A percentile compares a stretch with the other conserved stretches of the same genome.
Evolutionary conservation across 768 basidiomycete species (phyloP).

Genomic region (Rhodosporidiobolus odoratus): DNA sequence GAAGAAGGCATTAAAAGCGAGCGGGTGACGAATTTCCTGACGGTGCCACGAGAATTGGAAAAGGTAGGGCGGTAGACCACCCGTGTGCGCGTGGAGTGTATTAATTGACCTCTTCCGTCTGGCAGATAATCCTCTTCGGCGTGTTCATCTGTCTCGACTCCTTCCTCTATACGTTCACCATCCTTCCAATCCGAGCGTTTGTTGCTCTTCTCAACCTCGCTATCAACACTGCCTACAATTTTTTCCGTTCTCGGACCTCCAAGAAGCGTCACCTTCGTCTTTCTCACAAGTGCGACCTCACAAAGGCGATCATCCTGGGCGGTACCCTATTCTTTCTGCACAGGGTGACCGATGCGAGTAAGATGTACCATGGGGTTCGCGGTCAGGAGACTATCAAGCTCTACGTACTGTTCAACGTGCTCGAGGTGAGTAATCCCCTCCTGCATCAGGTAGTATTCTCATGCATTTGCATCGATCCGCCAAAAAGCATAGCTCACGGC

Average conservation of each 20-base stretch:
- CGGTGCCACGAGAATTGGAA: constrained; percentile 85
- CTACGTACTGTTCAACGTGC: constrained; percentile 96
- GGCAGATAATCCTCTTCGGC: constrained; percentile 83
- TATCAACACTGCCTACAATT: constrained; percentile 50
- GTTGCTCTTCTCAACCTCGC: constrained; percentile 57
- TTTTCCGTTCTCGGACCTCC: constrained; percentile 39
- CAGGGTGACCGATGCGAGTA: constrained; percentile 86
- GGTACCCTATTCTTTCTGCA: constrained; percentile 68
- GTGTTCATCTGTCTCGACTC: constrained; percentile 90
- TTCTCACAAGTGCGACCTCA: constrained; percentile 85
- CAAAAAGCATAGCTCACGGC: no score
- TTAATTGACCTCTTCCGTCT: neutral
- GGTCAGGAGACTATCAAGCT: constrained; percentile 98
- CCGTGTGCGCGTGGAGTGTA: neutral
- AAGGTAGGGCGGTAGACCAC: constrained; percentile 61
- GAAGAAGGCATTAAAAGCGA: constrained; percentile 94
- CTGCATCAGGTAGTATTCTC: no score
- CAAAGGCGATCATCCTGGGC: constrained; percentile 71
- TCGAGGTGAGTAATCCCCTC: constrained; percentile 63
- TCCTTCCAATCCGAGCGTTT: constrained; percentile 80
- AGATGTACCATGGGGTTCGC: constrained; percentile 95
- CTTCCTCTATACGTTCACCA: constrained; percentile 95
- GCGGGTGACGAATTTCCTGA: constrained; percentile 89
- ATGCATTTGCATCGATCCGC: no score
- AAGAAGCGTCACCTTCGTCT: constrained; percentile 57